Evolutionary conservation across 805 yeast genomes (phyloP).

Genomic region (Lipomyces oligophaga): DNA sequence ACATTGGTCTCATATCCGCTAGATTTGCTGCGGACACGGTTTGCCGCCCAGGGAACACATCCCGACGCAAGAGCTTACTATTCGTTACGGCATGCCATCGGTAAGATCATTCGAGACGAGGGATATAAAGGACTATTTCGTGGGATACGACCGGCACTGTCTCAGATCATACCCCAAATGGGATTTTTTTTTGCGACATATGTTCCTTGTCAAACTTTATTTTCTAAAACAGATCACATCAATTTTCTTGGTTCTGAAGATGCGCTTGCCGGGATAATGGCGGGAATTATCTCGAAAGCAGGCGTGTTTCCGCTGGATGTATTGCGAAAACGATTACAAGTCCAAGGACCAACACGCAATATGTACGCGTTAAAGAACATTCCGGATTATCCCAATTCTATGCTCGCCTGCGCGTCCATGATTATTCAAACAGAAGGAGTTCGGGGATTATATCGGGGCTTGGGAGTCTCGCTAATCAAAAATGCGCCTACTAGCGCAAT

Average conservation of each 20-base stretch:
- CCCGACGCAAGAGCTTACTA: constrained; percentile 30
- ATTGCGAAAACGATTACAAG: constrained; percentile 71
- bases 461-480: constrained; percentile 64
- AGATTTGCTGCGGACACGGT: constrained; percentile 81
- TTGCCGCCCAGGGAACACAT: constrained; percentile 57
- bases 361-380: constrained; percentile 4
- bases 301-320: constrained; percentile 84
- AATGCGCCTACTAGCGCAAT: constrained; percentile 70
- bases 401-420: constrained; percentile 37
- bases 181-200: constrained; percentile 54
- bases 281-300: constrained; percentile 73
- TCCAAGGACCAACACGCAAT: constrained; percentile 42
- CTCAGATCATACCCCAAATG: constrained; percentile 64
- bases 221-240: constrained; percentile 1
- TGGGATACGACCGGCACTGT: constrained; percentile 50
- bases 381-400: constrained; percentile 24
- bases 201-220: constrained; percentile 12
- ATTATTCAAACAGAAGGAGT: constrained; percentile 58
- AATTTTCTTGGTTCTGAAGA: constrained; percentile 38
- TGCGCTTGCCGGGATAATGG: constrained; percentile 63
- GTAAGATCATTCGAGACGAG: constrained; percentile 39
- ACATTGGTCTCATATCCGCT: constrained; percentile 79
- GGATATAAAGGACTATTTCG: constrained; percentile 49
- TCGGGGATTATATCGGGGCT: constrained; percentile 70
- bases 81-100: constrained; percentile 34